Percentiles rank a stretch among this genome's conserved stretches.
These are phyloP conservation scores for Phytopythium cucurbitacearum DNA, from an alignment of 352 stramenopile genomes.

Conservation along the genomic window DNA sequence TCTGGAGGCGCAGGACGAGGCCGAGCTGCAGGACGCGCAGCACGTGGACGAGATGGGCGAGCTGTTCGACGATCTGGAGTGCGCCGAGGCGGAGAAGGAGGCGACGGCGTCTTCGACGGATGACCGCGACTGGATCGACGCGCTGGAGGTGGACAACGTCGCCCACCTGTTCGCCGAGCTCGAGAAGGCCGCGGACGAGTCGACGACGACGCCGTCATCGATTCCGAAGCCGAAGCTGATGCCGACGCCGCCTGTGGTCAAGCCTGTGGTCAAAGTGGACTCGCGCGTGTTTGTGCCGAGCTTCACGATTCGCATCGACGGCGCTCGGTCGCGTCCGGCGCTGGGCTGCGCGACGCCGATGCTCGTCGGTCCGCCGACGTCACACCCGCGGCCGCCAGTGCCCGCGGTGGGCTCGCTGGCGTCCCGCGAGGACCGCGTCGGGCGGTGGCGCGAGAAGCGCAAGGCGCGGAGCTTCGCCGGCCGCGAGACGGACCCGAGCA, in stretches of 20 bases:
- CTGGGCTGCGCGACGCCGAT: constrained; percentile 9
- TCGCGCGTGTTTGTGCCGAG: constrained; percentile 51
- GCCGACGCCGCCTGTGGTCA: not conserved
- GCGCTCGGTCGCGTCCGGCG: not conserved
- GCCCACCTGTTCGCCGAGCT: constrained; percentile 42
- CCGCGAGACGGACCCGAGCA: constrained; percentile 15
- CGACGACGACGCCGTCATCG: not conserved
- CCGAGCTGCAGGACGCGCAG: constrained; percentile 31
- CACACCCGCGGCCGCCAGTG: constrained; percentile 2
- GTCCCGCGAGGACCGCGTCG: constrained; percentile 20
- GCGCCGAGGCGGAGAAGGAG: constrained; percentile 13
- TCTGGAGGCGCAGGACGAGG: constrained; percentile 8
- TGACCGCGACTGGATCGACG: constrained; percentile 39
- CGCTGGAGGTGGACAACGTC: constrained; percentile 49
- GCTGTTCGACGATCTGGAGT: constrained; percentile 43
- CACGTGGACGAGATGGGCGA: constrained; percentile 48
- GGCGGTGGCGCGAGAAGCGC: constrained; percentile 35
- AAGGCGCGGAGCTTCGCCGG: constrained; percentile 21
- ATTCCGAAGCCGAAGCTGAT: constrained; percentile 2
- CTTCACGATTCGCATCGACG: constrained; percentile 53
- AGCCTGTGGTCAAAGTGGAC: constrained; percentile 33
- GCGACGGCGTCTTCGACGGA: constrained; percentile 5
- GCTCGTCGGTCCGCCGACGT: constrained; percentile 27
- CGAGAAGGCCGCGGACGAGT: constrained; percentile 14
- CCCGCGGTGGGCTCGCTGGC: constrained; percentile 1